Percentiles rank a stretch among this genome's conserved stretches.
Conservation (phyloP, 345 rosid species). For the Populus alba region DNA sequence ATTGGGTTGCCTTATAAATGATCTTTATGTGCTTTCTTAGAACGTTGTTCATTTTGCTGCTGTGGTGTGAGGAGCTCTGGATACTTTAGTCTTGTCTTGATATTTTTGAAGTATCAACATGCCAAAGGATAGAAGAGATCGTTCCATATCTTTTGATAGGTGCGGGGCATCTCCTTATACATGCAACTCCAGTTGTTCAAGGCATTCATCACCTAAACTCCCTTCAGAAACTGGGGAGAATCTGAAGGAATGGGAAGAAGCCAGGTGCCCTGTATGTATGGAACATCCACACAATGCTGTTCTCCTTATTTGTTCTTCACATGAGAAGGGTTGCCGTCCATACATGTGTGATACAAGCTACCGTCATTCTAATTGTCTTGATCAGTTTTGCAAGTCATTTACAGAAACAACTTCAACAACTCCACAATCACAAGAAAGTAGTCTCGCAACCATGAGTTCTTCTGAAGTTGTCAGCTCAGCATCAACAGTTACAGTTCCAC, state of each 20-base stretch:
- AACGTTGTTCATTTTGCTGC: background rate
- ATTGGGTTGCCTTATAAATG: background rate
- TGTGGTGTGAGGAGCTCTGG: background rate
- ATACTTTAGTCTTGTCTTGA: background rate
- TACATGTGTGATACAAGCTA: conserved; percentile 98
- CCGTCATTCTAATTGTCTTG: conserved; percentile 93
- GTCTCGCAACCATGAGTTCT: conserved; percentile 16
- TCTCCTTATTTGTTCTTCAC: conserved; percentile 85
- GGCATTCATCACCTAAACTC: conserved; percentile 41
- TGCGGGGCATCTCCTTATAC: conserved; percentile 53
- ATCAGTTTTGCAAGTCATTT: conserved; percentile 77
- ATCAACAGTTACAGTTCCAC: conserved; percentile 28
- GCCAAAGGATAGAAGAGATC: conserved; percentile 91
- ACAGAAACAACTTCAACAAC: conserved; percentile 31
- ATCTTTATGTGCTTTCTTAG: conserved; percentile 6
- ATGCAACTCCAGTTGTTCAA: conserved; percentile 54
- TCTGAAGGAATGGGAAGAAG: conserved; percentile 90
- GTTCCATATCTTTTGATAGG: conserved; percentile 65
- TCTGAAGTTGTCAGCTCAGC: conserved; percentile 24
- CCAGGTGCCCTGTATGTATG: conserved; percentile 95
- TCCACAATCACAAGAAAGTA: conserved; percentile 36
- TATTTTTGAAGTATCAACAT: conserved; percentile 31
- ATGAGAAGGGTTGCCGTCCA: conserved; percentile 90
- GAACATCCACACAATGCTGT: conserved; percentile 98
- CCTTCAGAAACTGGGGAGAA: conserved; percentile 47